phyloP scores from a whole-genome alignment of 805 yeast genomes.

The Saccharomycopsis microspora region DNA sequence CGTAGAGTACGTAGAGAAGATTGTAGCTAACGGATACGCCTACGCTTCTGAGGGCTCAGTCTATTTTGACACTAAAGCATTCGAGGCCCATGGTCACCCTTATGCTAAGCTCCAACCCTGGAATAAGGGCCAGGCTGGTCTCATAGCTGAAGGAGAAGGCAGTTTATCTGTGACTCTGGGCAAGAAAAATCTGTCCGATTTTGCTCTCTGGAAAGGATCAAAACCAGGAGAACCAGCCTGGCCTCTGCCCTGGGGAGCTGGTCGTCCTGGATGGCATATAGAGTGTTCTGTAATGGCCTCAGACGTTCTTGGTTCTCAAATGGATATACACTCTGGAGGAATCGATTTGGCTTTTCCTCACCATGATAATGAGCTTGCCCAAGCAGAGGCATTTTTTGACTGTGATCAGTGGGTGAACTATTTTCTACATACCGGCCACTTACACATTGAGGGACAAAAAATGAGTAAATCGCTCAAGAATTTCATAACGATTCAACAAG shows the following conservation, averaged over 20 bases:
- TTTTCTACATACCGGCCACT: conserved; percentile 92
- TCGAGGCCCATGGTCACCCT: conserved; percentile 66
- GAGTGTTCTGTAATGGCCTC: conserved; percentile 99
- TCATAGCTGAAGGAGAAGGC: conserved; percentile 94
- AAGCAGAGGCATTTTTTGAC: conserved; percentile 85
- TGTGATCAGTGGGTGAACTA: conserved; percentile 94
- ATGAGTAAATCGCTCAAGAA: conserved; percentile 94
- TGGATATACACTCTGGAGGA: conserved; percentile 97
- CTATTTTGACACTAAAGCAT: conserved; percentile 82
- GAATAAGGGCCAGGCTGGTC: conserved; percentile 82
- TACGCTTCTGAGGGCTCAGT: conserved; percentile 89
- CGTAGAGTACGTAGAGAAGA: conserved; percentile 61
- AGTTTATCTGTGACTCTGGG: conserved; percentile 33
- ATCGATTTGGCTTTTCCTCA: conserved; percentile 97
- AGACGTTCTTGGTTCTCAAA: conserved; percentile 67
- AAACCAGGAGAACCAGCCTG: conserved; percentile 97
- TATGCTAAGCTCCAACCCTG: conserved; percentile 97
- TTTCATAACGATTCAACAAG: conserved; percentile 90
- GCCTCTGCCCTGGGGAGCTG: conserved; percentile 94
- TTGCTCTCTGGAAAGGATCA: conserved; percentile 93
- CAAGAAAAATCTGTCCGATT: conserved; percentile 71
- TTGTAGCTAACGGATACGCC: conserved; percentile 74
- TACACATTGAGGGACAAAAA: conserved; percentile 96
- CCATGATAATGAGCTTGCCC: conserved; percentile 97
- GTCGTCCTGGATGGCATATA: conserved; percentile 99